phyloP scores from a whole-genome alignment of 164 flowering plant species.

The Liriodendron chinense region DNA sequence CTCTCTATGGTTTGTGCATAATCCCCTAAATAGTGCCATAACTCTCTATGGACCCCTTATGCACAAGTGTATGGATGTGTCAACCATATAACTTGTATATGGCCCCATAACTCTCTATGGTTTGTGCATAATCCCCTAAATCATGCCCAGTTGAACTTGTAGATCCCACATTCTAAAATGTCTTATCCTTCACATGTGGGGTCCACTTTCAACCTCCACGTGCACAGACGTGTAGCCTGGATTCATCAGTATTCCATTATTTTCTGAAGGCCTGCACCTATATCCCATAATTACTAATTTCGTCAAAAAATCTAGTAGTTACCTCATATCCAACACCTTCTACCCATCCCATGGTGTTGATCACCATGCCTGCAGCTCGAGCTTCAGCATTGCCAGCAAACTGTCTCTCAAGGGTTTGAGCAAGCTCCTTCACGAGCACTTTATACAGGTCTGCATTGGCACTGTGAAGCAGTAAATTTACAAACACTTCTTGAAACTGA shows the following conservation, averaged over 20 bases:
- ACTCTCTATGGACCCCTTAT: too few species aligned
- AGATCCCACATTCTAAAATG: not conserved
- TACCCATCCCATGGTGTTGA: conserved; percentile 98
- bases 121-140: not conserved
- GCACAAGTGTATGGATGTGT: too few species aligned
- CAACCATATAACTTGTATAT: too few species aligned
- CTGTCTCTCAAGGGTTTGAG: conserved; percentile 72
- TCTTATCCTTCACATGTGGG: not conserved
- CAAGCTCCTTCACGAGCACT: conserved; percentile 85
- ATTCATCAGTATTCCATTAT: not conserved
- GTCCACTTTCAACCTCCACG: not conserved
- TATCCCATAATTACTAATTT: too few species aligned
- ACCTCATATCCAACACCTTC: conserved; percentile 97
- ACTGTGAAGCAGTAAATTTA: conserved; percentile 35
- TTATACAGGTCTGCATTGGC: conserved; percentile 78
- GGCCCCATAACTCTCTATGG: not conserved
- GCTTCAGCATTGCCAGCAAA: conserved; percentile 79
- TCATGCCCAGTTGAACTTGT: not conserved
- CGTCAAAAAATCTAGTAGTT: conserved; percentile 1
- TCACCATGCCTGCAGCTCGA: conserved; percentile 96
- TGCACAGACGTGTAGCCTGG: not conserved
- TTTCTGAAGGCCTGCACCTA: not conserved
- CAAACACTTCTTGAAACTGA: not conserved
- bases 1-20: too few species aligned
- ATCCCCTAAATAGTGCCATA: too few species aligned